phyloP scores from a whole-genome alignment of 768 basidiomycete genomes.

The Trametes coccinea region DNA sequence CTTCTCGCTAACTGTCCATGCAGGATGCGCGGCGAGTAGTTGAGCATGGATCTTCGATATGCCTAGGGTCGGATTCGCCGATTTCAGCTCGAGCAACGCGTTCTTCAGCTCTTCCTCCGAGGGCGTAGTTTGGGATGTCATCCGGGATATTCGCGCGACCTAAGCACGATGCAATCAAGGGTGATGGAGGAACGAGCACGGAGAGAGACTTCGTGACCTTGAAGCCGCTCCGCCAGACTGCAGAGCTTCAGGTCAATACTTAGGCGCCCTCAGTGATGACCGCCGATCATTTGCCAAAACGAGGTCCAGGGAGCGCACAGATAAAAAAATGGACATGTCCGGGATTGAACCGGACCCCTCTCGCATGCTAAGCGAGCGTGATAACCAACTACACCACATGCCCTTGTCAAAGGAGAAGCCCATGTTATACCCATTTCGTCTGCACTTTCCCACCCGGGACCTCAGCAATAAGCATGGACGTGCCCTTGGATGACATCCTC shows the following conservation, averaged over 20 bases:
- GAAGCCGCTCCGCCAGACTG: no score
- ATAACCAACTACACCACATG: slow-evolving; percentile 17
- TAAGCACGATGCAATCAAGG: not conserved
- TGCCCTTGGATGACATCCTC: not conserved
- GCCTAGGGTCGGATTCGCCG: slow-evolving; percentile 62
- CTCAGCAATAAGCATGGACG: not conserved
- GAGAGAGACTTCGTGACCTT: no score
- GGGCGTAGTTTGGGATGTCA: slow-evolving; percentile 37
- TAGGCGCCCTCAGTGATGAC: not conserved
- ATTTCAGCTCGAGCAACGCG: slow-evolving; percentile 56
- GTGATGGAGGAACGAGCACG: no score
- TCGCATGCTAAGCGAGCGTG: slow-evolving; percentile 15
- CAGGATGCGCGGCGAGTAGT: slow-evolving; percentile 56
- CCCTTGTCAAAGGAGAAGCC: not conserved
- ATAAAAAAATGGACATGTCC: slow-evolving; percentile 18
- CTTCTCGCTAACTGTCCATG: slow-evolving; percentile 85
- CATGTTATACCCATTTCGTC: no score
- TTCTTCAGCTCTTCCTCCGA: slow-evolving; percentile 62
- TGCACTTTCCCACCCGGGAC: no score
- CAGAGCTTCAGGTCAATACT: no score
- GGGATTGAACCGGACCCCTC: slow-evolving; percentile 19
- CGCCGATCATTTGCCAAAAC: slow-evolving; percentile 4
- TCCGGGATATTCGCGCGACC: not conserved
- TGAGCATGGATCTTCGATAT: slow-evolving; percentile 69
- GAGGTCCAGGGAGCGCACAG: not conserved